phyloP scores from a whole-genome alignment of 768 basidiomycete genomes.

The Amanita polypyramis region DNA sequence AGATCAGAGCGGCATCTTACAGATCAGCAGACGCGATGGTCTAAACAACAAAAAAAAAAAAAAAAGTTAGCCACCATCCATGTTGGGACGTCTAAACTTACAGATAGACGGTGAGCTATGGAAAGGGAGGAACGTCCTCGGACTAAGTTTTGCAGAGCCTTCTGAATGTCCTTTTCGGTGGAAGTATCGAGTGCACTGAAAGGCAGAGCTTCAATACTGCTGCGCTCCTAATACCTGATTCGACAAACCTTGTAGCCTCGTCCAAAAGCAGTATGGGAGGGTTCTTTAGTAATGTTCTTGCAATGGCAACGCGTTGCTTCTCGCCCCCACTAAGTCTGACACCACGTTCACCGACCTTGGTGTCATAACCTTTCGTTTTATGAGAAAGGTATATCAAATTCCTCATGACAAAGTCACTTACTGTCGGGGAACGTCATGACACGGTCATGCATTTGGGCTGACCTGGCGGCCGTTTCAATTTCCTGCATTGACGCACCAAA shows the following conservation, averaged over 20 bases:
- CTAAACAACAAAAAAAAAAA: constrained; percentile 17
- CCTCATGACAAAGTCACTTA: constrained; percentile 2
- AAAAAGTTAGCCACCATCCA: constrained; percentile 12
- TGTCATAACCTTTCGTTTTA: constrained; percentile 50
- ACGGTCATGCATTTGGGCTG: constrained; percentile 82
- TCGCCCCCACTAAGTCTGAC: constrained; percentile 81
- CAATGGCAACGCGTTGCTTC: constrained; percentile 85
- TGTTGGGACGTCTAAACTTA: constrained; percentile 24
- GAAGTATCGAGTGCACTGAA: constrained; percentile 76
- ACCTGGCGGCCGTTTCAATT: constrained; percentile 67
- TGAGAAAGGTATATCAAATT: constrained; percentile 2
- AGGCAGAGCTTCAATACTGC: constrained; percentile 2
- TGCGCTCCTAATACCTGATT: background rate
- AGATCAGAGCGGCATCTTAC: constrained; percentile 23
- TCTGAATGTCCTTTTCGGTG: constrained; percentile 86
- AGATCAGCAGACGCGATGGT: constrained; percentile 52
- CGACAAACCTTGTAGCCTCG: constrained; percentile 58
- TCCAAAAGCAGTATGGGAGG: constrained; percentile 74
- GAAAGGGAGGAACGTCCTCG: constrained; percentile 65
- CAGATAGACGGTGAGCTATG: constrained; percentile 72
- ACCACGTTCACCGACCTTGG: constrained; percentile 85
- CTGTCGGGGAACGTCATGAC: constrained; percentile 78
- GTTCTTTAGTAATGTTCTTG: constrained; percentile 77
- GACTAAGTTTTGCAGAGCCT: constrained; percentile 72
- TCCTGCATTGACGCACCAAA: constrained; percentile 61